Percentiles rank a stretch among this genome's conserved stretches.
Conservation (phyloP, 495 filamentous ascomycete genomes). For the Hypoxylon cercidicola region DNA sequence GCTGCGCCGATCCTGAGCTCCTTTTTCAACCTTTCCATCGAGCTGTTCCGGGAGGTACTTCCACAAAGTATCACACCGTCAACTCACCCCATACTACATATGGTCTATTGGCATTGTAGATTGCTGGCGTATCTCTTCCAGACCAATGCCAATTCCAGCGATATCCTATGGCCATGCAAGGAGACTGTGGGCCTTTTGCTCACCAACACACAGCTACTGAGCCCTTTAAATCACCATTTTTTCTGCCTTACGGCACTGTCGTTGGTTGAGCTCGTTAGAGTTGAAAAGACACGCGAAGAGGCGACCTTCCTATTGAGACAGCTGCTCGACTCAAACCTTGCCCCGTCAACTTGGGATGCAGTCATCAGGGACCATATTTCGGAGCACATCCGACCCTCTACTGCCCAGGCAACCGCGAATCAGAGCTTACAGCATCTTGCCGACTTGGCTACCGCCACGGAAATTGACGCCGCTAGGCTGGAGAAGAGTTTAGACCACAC, state of each 20-base stretch:
- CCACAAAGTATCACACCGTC: slow-evolving; percentile 48
- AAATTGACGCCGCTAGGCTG: slow-evolving; percentile 37
- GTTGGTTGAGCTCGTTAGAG: slow-evolving; percentile 69
- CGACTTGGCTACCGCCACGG: slow-evolving; percentile 65
- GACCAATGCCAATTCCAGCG: slow-evolving; percentile 49
- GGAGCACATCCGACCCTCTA: slow-evolving; percentile 48
- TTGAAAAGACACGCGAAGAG: slow-evolving; percentile 48
- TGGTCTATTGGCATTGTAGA: slow-evolving; percentile 79
- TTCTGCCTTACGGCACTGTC: slow-evolving; percentile 72
- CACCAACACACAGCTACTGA: slow-evolving; percentile 64
- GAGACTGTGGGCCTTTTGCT: slow-evolving; percentile 66
- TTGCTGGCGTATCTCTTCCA: slow-evolving; percentile 69
- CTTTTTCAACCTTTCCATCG: slow-evolving; percentile 50
- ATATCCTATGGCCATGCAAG: slow-evolving; percentile 71
- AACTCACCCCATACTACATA: slow-evolving; percentile 64
- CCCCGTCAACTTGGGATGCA: slow-evolving; percentile 56
- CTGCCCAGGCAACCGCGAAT: slow-evolving; percentile 47
- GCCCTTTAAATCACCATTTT: slow-evolving; percentile 79
- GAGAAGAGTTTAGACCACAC: slow-evolving; percentile 29
- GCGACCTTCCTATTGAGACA: slow-evolving; percentile 46
- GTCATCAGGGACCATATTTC: slow-evolving; percentile 60
- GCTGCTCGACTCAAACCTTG: slow-evolving; percentile 48
- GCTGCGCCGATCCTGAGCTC: slow-evolving; percentile 34
- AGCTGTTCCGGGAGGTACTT: slow-evolving; percentile 60
- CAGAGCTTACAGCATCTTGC: slow-evolving; percentile 70